These are phyloP conservation scores for Pleochaeta shiraiana DNA, from an alignment of 2,329 filamentous ascomycete species.

Conservation along the genomic window DNA sequence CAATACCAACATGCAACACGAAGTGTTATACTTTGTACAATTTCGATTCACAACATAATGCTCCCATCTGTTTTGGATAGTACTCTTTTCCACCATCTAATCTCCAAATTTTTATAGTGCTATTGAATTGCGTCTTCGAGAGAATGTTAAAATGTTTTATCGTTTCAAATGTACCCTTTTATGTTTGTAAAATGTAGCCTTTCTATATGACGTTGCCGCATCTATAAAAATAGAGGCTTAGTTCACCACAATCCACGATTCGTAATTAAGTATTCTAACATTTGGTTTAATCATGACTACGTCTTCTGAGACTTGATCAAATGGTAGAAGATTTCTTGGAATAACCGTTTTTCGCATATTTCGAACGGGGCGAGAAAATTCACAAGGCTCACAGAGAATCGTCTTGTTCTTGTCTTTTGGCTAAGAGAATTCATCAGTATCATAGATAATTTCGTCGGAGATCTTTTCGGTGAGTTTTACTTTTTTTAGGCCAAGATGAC, in stretches of 20 bases:
- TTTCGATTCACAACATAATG: no score
- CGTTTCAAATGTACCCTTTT: background rate
- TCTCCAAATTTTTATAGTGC: background rate
- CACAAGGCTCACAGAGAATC: background rate
- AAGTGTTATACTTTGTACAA: no score
- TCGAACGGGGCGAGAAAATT: background rate
- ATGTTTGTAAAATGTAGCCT: background rate
- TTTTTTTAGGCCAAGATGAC: background rate
- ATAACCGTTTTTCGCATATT: background rate
- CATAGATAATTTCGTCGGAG: background rate
- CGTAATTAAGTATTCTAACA: background rate
- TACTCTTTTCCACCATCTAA: conserved; percentile 2
- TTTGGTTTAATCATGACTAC: background rate
- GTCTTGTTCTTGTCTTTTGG: background rate
- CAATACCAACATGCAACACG: no score
- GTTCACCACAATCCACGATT: background rate
- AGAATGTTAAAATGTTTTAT: background rate
- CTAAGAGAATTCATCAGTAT: background rate
- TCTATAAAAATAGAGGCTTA: background rate
- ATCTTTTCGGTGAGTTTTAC: conserved; percentile 1
- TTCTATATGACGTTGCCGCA: background rate
- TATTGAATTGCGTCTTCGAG: background rate
- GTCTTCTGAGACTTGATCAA: background rate
- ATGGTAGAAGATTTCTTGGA: background rate
- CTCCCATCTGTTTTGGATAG: background rate